Evolutionary conservation across 2,329 filamentous ascomycete species (phyloP).

Genomic region (Exserohilum rostratum): DNA sequence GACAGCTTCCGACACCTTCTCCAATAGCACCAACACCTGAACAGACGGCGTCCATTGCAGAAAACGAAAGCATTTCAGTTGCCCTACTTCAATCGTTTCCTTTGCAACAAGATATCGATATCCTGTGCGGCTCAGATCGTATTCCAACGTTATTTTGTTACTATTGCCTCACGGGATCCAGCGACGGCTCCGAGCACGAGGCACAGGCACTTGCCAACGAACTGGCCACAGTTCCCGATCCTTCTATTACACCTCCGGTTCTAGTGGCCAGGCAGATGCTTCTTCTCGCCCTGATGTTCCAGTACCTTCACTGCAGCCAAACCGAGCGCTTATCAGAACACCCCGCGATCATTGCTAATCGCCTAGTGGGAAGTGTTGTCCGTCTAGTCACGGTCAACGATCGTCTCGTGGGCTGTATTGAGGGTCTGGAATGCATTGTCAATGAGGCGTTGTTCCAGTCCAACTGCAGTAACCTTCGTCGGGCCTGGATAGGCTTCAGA

Average conservation of each 20-base stretch:
- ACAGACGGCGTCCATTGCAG: not conserved
- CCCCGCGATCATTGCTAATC: slow-evolving; percentile 28
- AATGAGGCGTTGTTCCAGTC: slow-evolving; percentile 49
- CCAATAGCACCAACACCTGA: not conserved
- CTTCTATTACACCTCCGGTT: slow-evolving; percentile 30
- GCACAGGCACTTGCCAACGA: slow-evolving; percentile 8
- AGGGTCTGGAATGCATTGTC: slow-evolving; percentile 52
- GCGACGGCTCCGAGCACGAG: slow-evolving; percentile 10
- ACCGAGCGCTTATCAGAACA: slow-evolving; percentile 30
- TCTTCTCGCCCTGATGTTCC: slow-evolving; percentile 37
- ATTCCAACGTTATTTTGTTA: slow-evolving; percentile 12
- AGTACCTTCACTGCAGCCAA: slow-evolving; percentile 18
- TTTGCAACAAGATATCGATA: slow-evolving; percentile 16
- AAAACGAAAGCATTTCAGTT: slow-evolving; percentile 11
- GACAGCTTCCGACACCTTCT: slow-evolving; percentile 1
- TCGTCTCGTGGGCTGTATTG: slow-evolving; percentile 45
- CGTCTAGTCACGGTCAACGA: slow-evolving; percentile 46
- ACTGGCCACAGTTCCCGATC: slow-evolving; percentile 12
- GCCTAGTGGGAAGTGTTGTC: slow-evolving; percentile 37
- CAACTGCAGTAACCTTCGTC: slow-evolving; percentile 51
- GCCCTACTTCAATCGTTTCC: slow-evolving; percentile 16
- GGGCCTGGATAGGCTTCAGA: slow-evolving; percentile 48
- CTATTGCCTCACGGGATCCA: slow-evolving; percentile 14
- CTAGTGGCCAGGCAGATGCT: slow-evolving; percentile 45
- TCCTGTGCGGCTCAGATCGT: slow-evolving; percentile 15